Evolutionary conservation across 257 asterid genomes (phyloP).

Genomic region (Salvia hispanica): DNA sequence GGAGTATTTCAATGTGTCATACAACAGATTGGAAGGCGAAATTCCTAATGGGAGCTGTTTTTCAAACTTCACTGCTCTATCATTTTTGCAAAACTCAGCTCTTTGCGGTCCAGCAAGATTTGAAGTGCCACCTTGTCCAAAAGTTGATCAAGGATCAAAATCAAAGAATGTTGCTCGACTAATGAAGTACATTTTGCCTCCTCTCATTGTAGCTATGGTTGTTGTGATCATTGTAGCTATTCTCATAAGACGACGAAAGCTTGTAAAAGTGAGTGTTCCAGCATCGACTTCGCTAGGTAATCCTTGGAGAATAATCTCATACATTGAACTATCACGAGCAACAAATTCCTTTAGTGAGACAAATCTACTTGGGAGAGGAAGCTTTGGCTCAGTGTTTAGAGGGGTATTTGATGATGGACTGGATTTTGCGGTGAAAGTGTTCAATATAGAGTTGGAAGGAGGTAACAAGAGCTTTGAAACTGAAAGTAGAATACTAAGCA

Average conservation of each 20-base stretch:
- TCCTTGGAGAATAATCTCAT: too few relatives aligned
- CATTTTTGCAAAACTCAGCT: constrained; percentile 34
- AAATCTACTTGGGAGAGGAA: too few relatives aligned
- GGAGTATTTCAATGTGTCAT: constrained; percentile 29
- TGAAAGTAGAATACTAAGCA: constrained; percentile 3
- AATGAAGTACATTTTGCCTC: too few relatives aligned
- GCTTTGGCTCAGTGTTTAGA: too few relatives aligned
- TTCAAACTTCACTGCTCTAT: constrained; percentile 32
- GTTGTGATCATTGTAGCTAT: too few relatives aligned
- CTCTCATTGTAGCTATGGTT: too few relatives aligned
- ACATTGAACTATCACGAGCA: too few relatives aligned
- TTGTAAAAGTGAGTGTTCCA: too few relatives aligned
- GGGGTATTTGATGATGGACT: too few relatives aligned
- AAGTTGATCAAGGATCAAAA: neutral
- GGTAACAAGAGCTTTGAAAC: constrained; percentile 7
- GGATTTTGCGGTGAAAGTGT: neutral
- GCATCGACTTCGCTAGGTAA: too few relatives aligned
- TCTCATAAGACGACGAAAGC: too few relatives aligned
- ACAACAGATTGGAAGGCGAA: constrained; percentile 37
- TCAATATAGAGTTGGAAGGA: constrained; percentile 4
- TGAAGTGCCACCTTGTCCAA: constrained; percentile 26
- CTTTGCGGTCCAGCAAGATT: constrained; percentile 37
- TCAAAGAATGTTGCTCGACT: neutral
- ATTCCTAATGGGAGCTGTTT: constrained; percentile 35
- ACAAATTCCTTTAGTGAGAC: too few relatives aligned